These are phyloP conservation scores for Maudiozyma saulgeensis DNA, from an alignment of 805 yeast species.

Conservation along the genomic window DNA sequence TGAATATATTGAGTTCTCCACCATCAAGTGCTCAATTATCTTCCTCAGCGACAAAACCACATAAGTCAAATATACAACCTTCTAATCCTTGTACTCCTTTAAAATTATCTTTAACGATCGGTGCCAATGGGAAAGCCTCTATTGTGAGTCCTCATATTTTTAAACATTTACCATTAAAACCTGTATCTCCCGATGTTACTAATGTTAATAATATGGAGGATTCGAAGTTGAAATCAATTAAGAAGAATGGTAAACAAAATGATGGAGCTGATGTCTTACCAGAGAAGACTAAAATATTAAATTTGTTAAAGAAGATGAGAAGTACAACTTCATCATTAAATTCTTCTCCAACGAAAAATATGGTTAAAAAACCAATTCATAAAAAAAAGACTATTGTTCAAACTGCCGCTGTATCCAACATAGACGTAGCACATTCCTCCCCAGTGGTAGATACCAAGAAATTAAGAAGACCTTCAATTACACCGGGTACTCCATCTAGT, in stretches of 20 bases:
- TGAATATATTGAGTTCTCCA: constrained; percentile 11
- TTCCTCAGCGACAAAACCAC: background rate
- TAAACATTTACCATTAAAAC: background rate
- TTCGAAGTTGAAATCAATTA: no score
- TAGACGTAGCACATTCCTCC: no score
- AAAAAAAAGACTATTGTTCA: background rate
- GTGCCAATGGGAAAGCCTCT: constrained; percentile 28
- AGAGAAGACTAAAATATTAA: constrained; percentile 22
- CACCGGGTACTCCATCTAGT: background rate
- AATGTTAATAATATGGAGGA: background rate
- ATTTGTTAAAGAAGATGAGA: constrained; percentile 24
- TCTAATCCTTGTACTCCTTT: constrained; percentile 2
- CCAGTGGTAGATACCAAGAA: background rate
- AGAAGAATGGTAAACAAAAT: background rate
- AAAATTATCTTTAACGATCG: constrained; percentile 23
- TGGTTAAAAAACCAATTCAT: background rate
- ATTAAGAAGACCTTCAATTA: background rate
- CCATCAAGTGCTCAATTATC: background rate
- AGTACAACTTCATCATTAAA: constrained; percentile 2
- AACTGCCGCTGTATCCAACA: background rate
- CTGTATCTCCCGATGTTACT: background rate
- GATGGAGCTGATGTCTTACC: background rate
- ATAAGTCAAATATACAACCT: background rate
- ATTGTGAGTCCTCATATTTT: constrained; percentile 14
- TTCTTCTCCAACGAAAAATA: background rate